Base-by-base conservation (phyloP, 495 filamentous ascomycete genomes). In the Hypoxylon trugodes region DNA sequence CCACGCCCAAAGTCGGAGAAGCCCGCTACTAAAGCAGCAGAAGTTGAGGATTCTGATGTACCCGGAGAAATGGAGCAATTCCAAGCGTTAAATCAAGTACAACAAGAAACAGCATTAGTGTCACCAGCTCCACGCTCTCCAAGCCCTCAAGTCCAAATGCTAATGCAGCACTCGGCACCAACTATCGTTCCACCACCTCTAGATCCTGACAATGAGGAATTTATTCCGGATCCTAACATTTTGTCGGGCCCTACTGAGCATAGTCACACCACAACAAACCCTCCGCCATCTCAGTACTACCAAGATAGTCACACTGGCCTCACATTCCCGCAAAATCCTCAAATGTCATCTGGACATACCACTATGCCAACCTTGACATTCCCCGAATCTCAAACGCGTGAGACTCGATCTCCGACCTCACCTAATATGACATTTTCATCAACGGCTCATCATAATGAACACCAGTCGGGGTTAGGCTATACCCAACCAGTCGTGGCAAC, bases 131-230 rank as follows among this genome's bases (percentile, higher is more conserved):
- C 37, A 37, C 32, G 24, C n/a, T n/a, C n/a, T 6, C 6, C 32
- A 12, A 21, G 24, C 10, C 38, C 21, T 0, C 18, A 48, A 10
- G 25, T n/a, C 1, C 18, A 45, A 46, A 37, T 30, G 5, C 21
- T 45, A 48, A 33, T 48, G 1, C 41, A 35, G 18, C 37, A 46
- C n/a, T 32, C 15, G 32, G n/a, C 40, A 54, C 43, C 24, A 4
- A n/a, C 18, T 28, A 19, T 10, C 36, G 33, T 38, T 9, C 40
- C 37, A 21, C 24, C 56, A 7, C 15, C 46, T 16, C 41, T 37
- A 12, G 68, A 71, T 61, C 45, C 61, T 2, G 68, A 73, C 3
- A 71, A 65, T 49, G 70, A 71, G 40, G 70, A 71, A 28, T 69
- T 71, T 47, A 59, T 69, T 18, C 68, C 65, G 13, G 70, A 71